These are phyloP conservation scores for Xylaria sp. DNA, from an alignment of 2,329 filamentous ascomycete genomes.

Conservation along the genomic window DNA sequence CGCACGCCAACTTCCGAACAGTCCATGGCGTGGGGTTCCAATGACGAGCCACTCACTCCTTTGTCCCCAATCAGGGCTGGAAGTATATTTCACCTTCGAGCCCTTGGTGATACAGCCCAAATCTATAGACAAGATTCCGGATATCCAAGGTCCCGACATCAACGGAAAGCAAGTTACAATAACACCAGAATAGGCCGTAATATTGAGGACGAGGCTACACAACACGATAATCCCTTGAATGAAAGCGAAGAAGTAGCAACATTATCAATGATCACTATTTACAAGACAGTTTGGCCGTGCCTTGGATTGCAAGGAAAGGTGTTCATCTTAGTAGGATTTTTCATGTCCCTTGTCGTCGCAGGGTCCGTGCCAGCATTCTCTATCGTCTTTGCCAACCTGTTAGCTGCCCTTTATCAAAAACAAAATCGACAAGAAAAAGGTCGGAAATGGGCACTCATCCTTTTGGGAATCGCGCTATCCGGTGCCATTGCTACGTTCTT, in stretches of 20 bases:
- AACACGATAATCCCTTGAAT: background rate
- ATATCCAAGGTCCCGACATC: constrained; percentile 9
- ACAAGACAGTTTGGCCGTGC: constrained; percentile 76
- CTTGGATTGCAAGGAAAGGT: constrained; percentile 64
- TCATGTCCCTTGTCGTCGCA: constrained; percentile 71
- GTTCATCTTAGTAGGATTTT: constrained; percentile 69
- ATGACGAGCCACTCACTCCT: constrained; percentile 13
- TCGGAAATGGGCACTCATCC: constrained; percentile 73
- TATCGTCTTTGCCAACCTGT: constrained; percentile 77
- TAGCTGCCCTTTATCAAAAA: constrained; percentile 73
- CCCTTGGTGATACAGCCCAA: constrained; percentile 39
- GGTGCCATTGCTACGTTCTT: constrained; percentile 74
- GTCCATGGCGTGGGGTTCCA: constrained; percentile 8
- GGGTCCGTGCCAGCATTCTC: constrained; percentile 79
- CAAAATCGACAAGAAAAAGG: constrained; percentile 61
- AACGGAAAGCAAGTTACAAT: background rate
- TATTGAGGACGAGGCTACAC: background rate
- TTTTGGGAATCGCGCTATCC: constrained; percentile 73
- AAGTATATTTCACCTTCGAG: constrained; percentile 41
- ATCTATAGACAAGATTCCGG: constrained; percentile 32
- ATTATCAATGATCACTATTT: constrained; percentile 63
- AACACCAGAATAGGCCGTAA: background rate
- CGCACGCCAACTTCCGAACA: constrained; percentile 5
- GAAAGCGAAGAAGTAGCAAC: constrained; percentile 10
- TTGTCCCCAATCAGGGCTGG: constrained; percentile 36